phyloP scores from a whole-genome alignment of 2,329 filamentous ascomycete species.

The Colletotrichum aenigma region DNA sequence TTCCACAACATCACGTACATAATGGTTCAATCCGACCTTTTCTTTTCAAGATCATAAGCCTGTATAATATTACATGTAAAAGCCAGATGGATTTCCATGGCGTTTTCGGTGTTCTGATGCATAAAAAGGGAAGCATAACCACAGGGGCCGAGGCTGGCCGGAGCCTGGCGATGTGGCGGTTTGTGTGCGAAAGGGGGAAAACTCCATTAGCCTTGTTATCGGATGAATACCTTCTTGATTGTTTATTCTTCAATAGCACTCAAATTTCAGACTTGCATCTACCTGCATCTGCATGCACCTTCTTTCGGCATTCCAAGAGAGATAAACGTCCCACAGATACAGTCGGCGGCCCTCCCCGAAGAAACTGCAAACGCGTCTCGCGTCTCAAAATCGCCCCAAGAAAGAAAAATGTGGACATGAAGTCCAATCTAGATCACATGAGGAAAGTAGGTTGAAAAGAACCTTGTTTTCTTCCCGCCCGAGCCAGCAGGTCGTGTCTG shows the following conservation, averaged over 20 bases:
- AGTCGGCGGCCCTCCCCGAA: background rate
- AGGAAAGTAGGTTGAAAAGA: background rate
- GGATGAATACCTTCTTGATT: background rate
- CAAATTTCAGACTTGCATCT: background rate
- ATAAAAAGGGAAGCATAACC: background rate
- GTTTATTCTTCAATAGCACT: background rate
- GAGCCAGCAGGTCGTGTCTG: conserved; percentile 4
- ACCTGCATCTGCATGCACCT: background rate
- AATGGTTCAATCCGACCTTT: background rate
- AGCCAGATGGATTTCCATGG: background rate
- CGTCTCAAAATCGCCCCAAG: background rate
- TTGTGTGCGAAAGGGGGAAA: background rate
- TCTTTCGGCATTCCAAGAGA: background rate
- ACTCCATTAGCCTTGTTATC: background rate
- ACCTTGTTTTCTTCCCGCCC: background rate
- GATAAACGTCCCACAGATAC: background rate
- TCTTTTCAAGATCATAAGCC: background rate
- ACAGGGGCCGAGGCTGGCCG: conserved; percentile 17
- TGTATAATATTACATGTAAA: background rate
- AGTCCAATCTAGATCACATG: background rate
- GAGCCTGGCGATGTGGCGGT: background rate
- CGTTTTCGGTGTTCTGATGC: background rate
- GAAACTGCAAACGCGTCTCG: background rate
- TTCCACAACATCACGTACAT: background rate
- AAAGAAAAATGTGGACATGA: background rate